Conservation (phyloP, 2,329 filamentous ascomycete species). For the Penicillium janthinellum region DNA sequence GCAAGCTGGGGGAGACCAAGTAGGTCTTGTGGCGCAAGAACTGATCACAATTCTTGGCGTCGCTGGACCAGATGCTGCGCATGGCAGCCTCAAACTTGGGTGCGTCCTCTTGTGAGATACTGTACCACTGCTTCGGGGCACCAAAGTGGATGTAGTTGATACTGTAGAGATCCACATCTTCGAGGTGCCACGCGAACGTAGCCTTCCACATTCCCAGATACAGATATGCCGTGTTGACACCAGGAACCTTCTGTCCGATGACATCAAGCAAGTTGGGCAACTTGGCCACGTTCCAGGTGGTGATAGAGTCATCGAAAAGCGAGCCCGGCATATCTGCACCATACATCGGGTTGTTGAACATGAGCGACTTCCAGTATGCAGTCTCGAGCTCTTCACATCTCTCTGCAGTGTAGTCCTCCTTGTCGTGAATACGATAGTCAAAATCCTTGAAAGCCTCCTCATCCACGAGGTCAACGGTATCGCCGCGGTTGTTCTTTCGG, state of each 20-base stretch:
- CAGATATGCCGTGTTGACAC: conserved; percentile 96
- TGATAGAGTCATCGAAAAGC: conserved; percentile 82
- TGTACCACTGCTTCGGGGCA: conserved; percentile 99
- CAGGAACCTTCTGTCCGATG: conserved; percentile 90
- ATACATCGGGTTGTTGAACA: conserved; percentile 91
- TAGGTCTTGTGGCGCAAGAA: conserved; percentile 98
- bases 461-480: conserved; percentile 77
- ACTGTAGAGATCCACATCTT: conserved; percentile 98
- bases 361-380: conserved; percentile 95
- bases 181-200: conserved; percentile 97
- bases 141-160: conserved; percentile 99
- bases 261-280: conserved; percentile 92
- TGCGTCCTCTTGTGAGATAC: conserved; percentile 93
- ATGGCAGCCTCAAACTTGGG: conserved; percentile 91
- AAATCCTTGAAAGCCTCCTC: conserved; percentile 89
- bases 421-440: conserved; percentile 80
- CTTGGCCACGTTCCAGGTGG: conserved; percentile 91
- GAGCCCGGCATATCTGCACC: conserved; percentile 96
- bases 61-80: conserved; percentile 81
- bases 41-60: conserved; percentile 93
- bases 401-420: conserved; percentile 86
- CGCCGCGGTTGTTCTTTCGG: conserved; percentile 80
- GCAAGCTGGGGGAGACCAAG: conserved; percentile 84
- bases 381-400: conserved; percentile 93
- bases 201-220: conserved; percentile 99